phyloP scores from a whole-genome alignment of 257 asterid species.

The Phtheirospermum japonicum region DNA sequence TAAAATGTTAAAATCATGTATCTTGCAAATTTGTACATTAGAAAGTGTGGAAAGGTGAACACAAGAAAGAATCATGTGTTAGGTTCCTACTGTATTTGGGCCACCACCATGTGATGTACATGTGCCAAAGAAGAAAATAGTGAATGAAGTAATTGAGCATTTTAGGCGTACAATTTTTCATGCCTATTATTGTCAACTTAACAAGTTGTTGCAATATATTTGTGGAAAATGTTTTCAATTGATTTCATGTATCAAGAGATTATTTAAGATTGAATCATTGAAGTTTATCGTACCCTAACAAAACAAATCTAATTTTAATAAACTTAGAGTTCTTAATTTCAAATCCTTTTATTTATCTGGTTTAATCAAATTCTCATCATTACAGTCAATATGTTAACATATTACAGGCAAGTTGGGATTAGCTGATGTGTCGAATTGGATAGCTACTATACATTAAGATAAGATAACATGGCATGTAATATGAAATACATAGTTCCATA shows the following conservation, averaged over 20 bases:
- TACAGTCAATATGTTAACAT: too few species aligned
- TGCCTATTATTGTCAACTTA: not conserved
- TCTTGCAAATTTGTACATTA: not conserved
- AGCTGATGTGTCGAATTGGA: constrained; percentile 15
- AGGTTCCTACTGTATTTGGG: not conserved
- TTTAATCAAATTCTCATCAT: too few species aligned
- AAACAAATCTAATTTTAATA: too few species aligned
- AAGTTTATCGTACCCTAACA: too few species aligned
- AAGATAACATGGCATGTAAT: not conserved
- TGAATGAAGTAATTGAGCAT: not conserved
- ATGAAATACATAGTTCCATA: too few species aligned
- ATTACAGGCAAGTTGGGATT: not conserved
- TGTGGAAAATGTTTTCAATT: too few species aligned
- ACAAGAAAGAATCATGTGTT: not conserved
- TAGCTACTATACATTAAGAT: constrained; percentile 7
- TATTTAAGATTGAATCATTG: too few species aligned
- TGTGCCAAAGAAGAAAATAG: not conserved
- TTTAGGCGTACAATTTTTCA: not conserved
- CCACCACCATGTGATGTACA: not conserved
- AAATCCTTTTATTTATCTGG: too few species aligned
- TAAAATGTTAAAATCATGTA: not conserved
- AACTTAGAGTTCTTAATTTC: too few species aligned
- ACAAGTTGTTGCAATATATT: not conserved
- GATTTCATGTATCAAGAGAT: too few species aligned
- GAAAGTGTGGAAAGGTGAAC: not conserved